phyloP scores from a whole-genome alignment of 371 early-diverging fungal species.

The Actinomucor elegans region DNA sequence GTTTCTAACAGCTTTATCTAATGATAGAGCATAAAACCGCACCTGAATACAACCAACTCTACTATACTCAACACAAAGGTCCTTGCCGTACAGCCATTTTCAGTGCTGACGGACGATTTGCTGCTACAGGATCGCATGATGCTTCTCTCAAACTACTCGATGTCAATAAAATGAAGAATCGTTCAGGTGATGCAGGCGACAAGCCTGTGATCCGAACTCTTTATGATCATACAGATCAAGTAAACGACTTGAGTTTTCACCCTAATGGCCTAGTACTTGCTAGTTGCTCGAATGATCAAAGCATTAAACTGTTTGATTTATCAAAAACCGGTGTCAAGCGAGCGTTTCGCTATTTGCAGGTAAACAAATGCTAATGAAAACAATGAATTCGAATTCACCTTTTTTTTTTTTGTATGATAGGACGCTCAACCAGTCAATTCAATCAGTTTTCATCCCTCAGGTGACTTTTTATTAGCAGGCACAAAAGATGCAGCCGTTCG shows the following conservation, averaged over 20 bases:
- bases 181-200: slow-evolving; percentile 63
- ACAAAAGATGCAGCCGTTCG: slow-evolving; percentile 78
- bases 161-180: slow-evolving; percentile 71
- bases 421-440: slow-evolving; percentile 74
- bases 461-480: slow-evolving; percentile 73
- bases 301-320: slow-evolving; percentile 88
- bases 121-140: slow-evolving; percentile 92
- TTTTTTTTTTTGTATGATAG: slow-evolving; percentile 17
- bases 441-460: slow-evolving; percentile 85
- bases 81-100: slow-evolving; percentile 51
- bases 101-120: slow-evolving; percentile 66
- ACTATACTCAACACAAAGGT: slow-evolving; percentile 59
- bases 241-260: slow-evolving; percentile 89
- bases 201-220: slow-evolving; percentile 85
- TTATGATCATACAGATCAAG: slow-evolving; percentile 80
- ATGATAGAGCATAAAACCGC: slow-evolving; percentile 27
- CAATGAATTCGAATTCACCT: no score
- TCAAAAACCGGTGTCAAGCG: slow-evolving; percentile 76
- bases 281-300: slow-evolving; percentile 82
- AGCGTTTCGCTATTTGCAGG: slow-evolving; percentile 85
- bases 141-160: slow-evolving; percentile 89
- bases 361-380: no score
- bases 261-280: slow-evolving; percentile 91
- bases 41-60: slow-evolving; percentile 51
- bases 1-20: background rate